Base-by-base conservation (phyloP, 805 yeast species). In the Metschnikowia colocasiae region DNA sequence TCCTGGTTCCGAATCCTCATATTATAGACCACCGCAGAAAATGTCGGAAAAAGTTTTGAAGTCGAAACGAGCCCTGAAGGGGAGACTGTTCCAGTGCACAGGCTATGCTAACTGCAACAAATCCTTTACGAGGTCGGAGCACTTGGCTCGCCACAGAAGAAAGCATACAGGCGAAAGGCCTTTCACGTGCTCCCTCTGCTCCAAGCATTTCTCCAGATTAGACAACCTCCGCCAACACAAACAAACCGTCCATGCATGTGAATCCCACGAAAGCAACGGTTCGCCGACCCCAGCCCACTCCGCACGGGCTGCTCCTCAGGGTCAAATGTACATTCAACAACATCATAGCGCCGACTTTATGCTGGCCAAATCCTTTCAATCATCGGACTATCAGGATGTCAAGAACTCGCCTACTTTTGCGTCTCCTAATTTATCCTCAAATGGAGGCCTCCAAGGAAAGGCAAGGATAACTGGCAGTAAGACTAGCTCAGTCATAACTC, bases 81-180 rank as follows among this genome's bases (percentile, higher is more conserved):
- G 85, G 12, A 67, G 88, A 50, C 78, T 86, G 19, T 90, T 90
- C 67, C 90, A 82, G 60, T 90, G 97, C 65, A 71, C 85, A 1
- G 96, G 96, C 2, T 91, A 78, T 61, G 88, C 88, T 18, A 90
- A 85, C 55, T 90, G 97, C 66, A 73, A 71, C 47, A 90, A 91
- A 96, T 78, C 91, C 6, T 90, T 90, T 65, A 87, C 96, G 2
- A 74, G 97, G 42, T 84, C 94, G 7, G 97, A 91, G 63, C 97
- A 91, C 66, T 75, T 90, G 56, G 96, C 96, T 1, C 75, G 97
- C 49, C 97, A 90, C 68, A 85, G 91, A 45, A 72, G 97, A 49
- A 91, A 90, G 59, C 97, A 90, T 63, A 91, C 97, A 0, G 97
- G 97, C 36, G 97, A 90, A 64, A 74, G 96, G 48, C 97, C 97